Conservation (phyloP, 2,329 filamentous ascomycete species). For the Alternaria sp. region DNA sequence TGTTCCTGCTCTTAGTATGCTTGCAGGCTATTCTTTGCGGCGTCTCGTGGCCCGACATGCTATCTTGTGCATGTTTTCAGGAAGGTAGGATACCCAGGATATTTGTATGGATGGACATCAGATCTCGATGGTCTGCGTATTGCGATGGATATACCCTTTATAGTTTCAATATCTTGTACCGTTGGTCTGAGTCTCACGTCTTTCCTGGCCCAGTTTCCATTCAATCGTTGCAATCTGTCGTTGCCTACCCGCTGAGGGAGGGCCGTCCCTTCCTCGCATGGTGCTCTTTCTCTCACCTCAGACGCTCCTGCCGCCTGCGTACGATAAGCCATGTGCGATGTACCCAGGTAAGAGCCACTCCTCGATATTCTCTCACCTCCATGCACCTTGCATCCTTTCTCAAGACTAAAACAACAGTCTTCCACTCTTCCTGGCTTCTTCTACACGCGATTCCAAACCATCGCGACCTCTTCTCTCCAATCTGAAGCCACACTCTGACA, state of each 20-base stretch:
- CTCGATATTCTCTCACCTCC: neutral
- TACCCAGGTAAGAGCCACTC: neutral
- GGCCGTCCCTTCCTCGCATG: neutral
- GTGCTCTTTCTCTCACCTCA: neutral
- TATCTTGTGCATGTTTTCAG: neutral
- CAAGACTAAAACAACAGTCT: neutral
- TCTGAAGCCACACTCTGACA: neutral
- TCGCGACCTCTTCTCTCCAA: neutral
- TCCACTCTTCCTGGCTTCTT: neutral
- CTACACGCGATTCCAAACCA: neutral
- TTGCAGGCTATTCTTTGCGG: neutral
- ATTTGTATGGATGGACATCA: constrained; percentile 6
- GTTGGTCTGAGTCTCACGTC: neutral
- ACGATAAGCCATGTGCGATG: neutral
- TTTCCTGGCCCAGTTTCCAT: neutral
- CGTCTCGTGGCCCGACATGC: neutral
- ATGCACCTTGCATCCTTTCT: neutral
- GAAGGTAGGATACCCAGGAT: constrained; percentile 15
- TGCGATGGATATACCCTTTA: constrained; percentile 23
- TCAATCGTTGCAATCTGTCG: neutral
- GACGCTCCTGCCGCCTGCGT: neutral
- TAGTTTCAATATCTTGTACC: constrained; percentile 11
- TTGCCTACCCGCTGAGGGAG: neutral
- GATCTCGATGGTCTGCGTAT: constrained; percentile 1
- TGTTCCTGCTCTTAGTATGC: constrained; percentile 1